Conservation (phyloP, 2,329 filamentous ascomycete species). For the Stagonosporopsis tanaceti region DNA sequence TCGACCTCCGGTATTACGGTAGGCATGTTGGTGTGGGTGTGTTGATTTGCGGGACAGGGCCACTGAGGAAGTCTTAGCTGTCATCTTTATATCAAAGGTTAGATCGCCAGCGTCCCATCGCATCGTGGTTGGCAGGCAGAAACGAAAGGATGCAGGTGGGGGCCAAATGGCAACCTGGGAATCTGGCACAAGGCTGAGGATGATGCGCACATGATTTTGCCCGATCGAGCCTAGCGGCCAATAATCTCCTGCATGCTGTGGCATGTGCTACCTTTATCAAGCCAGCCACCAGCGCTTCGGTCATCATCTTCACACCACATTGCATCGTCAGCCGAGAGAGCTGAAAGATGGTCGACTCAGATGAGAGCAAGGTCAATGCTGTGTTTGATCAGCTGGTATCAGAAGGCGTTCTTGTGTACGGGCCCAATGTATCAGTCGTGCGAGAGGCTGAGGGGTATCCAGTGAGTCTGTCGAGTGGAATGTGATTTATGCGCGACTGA, state of each 20-base stretch:
- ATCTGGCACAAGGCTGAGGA: background rate
- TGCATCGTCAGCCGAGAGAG: background rate
- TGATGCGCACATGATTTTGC: background rate
- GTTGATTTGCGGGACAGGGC: background rate
- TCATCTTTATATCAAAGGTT: background rate
- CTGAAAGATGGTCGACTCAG: conserved; percentile 19
- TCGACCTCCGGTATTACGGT: background rate
- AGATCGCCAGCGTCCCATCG: background rate
- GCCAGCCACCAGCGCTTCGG: conserved; percentile 10
- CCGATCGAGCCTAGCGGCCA: background rate
- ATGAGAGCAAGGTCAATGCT: conserved; percentile 24
- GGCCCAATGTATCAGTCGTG: conserved; percentile 30
- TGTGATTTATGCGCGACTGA: conserved; percentile 1
- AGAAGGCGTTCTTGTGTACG: conserved; percentile 36
- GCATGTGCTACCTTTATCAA: background rate
- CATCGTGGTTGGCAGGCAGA: background rate
- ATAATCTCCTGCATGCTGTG: background rate
- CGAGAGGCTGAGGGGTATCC: conserved; percentile 34
- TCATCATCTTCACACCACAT: background rate
- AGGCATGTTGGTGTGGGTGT: background rate
- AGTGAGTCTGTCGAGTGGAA: conserved; percentile 22
- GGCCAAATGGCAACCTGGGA: background rate
- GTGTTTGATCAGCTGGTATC: conserved; percentile 38
- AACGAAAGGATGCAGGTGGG: conserved; percentile 1
- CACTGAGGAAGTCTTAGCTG: background rate